Evolutionary conservation across 2,329 filamentous ascomycete genomes (phyloP).

Genomic region (Decorospora gaudefroyi): DNA sequence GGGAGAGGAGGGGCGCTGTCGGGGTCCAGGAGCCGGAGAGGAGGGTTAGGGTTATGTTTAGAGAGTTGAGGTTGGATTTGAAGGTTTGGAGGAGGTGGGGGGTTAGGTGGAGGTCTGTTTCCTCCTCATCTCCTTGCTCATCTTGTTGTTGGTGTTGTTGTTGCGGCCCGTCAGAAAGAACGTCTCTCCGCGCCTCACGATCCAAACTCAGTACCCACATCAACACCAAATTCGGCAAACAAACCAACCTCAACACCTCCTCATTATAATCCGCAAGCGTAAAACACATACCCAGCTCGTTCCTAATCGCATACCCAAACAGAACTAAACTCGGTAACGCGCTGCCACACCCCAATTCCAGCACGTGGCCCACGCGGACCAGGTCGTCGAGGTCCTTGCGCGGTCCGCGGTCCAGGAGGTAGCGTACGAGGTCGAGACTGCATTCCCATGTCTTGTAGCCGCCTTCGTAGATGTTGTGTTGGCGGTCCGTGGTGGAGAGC

Average conservation of each 20-base stretch:
- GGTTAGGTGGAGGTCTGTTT: conserved; percentile 67
- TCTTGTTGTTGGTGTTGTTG: conserved; percentile 6
- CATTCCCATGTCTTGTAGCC: conserved; percentile 92
- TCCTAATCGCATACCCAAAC: conserved; percentile 64
- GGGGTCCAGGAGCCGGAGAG: conserved; percentile 76
- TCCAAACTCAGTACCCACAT: conserved; percentile 57
- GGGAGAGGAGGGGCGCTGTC: conserved; percentile 58
- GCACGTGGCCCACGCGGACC: conserved; percentile 54
- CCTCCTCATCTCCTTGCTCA: background rate
- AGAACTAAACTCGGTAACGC: conserved; percentile 73
- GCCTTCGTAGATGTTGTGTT: conserved; percentile 81
- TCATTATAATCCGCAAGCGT: conserved; percentile 80
- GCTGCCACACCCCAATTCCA: conserved; percentile 76
- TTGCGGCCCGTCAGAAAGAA: conserved; percentile 14
- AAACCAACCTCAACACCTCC: conserved; percentile 75
- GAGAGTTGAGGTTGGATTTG: conserved; percentile 55
- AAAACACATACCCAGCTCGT: conserved; percentile 60
- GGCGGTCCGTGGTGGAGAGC: conserved; percentile 74
- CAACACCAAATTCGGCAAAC: conserved; percentile 76
- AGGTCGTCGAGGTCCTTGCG: conserved; percentile 57
- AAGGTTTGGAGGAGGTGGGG: conserved; percentile 64
- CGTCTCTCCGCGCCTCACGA: conserved; percentile 17
- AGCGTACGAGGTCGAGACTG: conserved; percentile 76
- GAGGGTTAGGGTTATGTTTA: conserved; percentile 64
- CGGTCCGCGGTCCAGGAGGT: conserved; percentile 57